Base-by-base conservation (phyloP, 2,329 filamentous ascomycete species). In the Berkeleyomyces basicola region DNA sequence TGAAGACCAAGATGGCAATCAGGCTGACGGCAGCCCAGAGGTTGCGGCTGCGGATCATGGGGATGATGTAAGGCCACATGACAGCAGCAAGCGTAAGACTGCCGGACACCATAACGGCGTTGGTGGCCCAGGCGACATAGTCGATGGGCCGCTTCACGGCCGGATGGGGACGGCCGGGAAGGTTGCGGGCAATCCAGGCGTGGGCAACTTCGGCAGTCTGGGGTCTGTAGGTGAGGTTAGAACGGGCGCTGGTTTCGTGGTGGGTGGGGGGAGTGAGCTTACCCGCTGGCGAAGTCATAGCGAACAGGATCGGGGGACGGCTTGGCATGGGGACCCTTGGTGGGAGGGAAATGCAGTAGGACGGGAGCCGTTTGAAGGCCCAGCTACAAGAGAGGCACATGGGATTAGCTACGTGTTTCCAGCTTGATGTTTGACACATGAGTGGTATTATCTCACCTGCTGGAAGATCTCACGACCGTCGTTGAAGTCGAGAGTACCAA, bases 291-390 rank as follows among this genome's bases (percentile, higher is more conserved):
- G 70, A 99, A 97, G 73, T 97, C 92, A 71, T 87, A 93, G 75
- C 90, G 84, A 51, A 86, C 68, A 40, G 91, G 89, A 14, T 87
- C 82, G 60, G 77, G 74, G 63, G 86, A 82, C 55, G 82, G 70
- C 67, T 82, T 86, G 60, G 92, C 90, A 72, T 90, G 82, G 36
- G 88, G 86, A 16, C 93, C 93, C 63, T 79, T 75, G 4, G 91
- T 96, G 33, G 66, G 90, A 66, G 83, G 88, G 78, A 93, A 97
- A 67, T 95, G 77, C 53, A 96, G 77, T 51, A 99, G 79, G 46
- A 97, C 86, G 1, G 93, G 93, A 5, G 93, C 93, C 57, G 92
- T 96, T 84, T 96, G 89, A 49, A 99, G 84, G 74, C 88, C 85
- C 68, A 97, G 82, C 92, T 97, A 68, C 10, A 47, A 67, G 4